Base-by-base conservation (phyloP, 805 yeast species). In the Nakazawaea ernobii region DNA sequence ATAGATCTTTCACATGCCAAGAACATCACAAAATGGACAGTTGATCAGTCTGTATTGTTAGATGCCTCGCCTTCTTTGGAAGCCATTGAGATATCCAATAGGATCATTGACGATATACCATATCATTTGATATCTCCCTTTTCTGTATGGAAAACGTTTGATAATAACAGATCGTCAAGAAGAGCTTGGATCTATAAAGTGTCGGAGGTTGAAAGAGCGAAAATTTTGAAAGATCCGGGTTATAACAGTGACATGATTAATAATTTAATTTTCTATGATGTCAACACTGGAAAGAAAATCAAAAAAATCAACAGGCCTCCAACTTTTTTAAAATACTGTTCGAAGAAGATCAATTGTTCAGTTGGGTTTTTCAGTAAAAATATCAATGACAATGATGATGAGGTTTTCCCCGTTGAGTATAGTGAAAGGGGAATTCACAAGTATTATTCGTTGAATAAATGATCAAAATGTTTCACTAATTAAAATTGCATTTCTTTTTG, bases 141-240 rank as follows among this genome's bases (percentile, higher is more conserved):
- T 58, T 52, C 45, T 3, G 20, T 67, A 1, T 78, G 83, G 83
- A 75, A 71, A 55, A 68, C 70, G 48, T 75, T 68, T 57, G 81
- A 77, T 54, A 74, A 77, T 48, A 60, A 56, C 44, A 63, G 64
- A 7, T 82, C 79, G 54, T 95, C 95, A 4, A 71, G 96, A 51
- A 72, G 97, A 51, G 82, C 87, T 10, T 89, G 96, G 96, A 61
- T 89, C 14, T 84, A 80, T 62, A 78, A 74, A 57, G 64, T 69
- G 14, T 51, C 53, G 10, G 54, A 55, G 10, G 54, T 48, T 30
- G 61, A 60, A 43, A 45, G 56, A 32, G 41, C 44, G 29, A 52
- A 55, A 39, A 58, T 58, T 30, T 36, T 57, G 35, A 53, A 52
- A 32, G 59, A 59, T 39, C 53, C 57, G 5, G 41, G 53, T 26